Base-by-base conservation (phyloP, 208 protist genomes). In the Crithidia mellificae region DNA sequence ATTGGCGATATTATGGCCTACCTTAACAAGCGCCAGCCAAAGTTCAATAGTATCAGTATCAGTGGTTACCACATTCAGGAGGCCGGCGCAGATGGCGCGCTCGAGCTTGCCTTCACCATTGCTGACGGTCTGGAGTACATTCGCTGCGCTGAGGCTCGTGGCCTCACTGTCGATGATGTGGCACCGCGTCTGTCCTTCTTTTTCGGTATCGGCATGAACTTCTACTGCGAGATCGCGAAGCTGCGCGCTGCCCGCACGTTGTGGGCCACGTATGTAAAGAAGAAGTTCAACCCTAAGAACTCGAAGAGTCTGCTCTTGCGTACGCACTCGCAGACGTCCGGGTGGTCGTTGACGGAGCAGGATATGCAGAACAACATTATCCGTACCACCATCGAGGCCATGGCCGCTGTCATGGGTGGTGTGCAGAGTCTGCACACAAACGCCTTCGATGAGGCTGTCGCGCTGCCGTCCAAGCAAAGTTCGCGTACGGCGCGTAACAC, bases 61-160 rank as follows among this genome's bases (percentile, higher is more conserved):
- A 92, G 80, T 47, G 97, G 97, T n/a, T 99, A 99, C 74, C 97
- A 99, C 74, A 97, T 99, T 68, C 97, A 98, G 77, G 96, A 98
- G 67, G 93, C 94, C 32, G 94, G 93, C 53, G 97, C 96, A 0
- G 80, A 98, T 47, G 78, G 85, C 14, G 83, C 80, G 0, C 77
- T 98, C 2, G 97, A 99, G 70, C 80, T 98, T 2, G 97, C 89
- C 11, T 99, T 97, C 72, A 99, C 97, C 11, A 90, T 99, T 20
- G 97, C 97, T 12, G 96, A 99, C 58, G 97, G 97, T 15, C 68
- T 98, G 7, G 97, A 98, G 72, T 98, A 98, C 81, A 92, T 96
- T 44, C 77, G 93, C 43, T 83, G 80, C 50, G 85, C 85, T 36
- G 53, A 76, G 25, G 44, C 66, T 39, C 64, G 78, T 56, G 91